Conservation (phyloP, 2,329 filamentous ascomycete genomes). For the Ilyonectria destructans region DNA sequence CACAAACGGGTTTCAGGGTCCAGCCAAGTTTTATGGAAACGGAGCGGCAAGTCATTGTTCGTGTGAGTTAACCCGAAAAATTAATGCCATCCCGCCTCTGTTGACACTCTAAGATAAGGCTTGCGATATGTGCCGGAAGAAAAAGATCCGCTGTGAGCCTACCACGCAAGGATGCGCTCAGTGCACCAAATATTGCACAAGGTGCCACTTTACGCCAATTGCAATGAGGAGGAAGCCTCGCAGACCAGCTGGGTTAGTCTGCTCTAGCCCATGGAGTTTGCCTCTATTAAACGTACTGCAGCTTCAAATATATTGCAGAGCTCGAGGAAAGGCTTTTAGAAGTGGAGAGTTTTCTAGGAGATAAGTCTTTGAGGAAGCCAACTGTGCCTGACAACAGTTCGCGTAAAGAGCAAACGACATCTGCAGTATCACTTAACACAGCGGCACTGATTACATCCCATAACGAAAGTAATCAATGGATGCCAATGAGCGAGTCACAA, state of each 20-base stretch:
- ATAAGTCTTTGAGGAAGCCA: slow-evolving; percentile 7
- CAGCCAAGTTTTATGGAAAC: slow-evolving; percentile 3
- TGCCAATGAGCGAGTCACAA: not conserved
- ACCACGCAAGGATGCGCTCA: slow-evolving; percentile 46
- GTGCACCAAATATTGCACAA: slow-evolving; percentile 45
- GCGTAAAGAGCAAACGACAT: not conserved
- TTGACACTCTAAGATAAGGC: slow-evolving; percentile 34
- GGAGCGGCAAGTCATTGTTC: slow-evolving; percentile 7
- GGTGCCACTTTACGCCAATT: slow-evolving; percentile 52
- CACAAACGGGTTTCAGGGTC: not conserved
- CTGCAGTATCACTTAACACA: not conserved
- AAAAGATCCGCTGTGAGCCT: slow-evolving; percentile 51
- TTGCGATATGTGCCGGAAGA: slow-evolving; percentile 51
- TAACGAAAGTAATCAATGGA: slow-evolving; percentile 4
- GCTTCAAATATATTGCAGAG: slow-evolving; percentile 40
- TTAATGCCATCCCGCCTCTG: not conserved
- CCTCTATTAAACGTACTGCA: slow-evolving; percentile 15
- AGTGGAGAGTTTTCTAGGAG: slow-evolving; percentile 31
- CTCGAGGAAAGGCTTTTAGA: slow-evolving; percentile 39
- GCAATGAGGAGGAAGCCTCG: slow-evolving; percentile 42
- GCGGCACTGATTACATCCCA: not conserved
- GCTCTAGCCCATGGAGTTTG: not conserved
- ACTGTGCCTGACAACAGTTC: slow-evolving; percentile 4
- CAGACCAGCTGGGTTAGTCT: slow-evolving; percentile 43
- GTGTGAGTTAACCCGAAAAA: slow-evolving; percentile 3